Evolutionary conservation across 192 early-diverging fungal genomes (phyloP).

Genomic region (Umbelopsis ramanniana): DNA sequence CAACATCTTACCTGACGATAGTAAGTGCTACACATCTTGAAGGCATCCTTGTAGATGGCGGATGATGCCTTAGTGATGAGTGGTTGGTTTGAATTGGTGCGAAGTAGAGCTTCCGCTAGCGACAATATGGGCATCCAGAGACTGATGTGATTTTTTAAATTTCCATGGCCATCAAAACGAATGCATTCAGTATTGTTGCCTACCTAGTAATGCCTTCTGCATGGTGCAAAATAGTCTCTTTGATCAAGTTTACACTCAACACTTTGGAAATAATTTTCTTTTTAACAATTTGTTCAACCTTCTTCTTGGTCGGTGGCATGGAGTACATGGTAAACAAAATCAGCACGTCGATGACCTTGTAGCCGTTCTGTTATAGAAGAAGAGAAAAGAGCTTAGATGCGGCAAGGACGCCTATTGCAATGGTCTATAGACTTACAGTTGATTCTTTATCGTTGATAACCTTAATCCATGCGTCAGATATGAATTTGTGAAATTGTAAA

Average conservation of each 20-base stretch:
- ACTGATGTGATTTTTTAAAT: conserved; percentile 21
- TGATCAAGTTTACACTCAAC: conserved; percentile 46
- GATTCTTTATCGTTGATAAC: conserved; percentile 52
- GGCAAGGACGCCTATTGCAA: not conserved
- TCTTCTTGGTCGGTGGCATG: conserved; percentile 55
- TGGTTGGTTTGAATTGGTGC: conserved; percentile 52
- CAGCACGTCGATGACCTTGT: conserved; percentile 57
- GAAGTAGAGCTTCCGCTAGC: conserved; percentile 63
- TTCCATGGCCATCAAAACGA: not conserved
- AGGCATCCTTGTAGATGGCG: conserved; percentile 54
- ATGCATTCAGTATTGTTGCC: not conserved
- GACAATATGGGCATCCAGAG: conserved; percentile 56
- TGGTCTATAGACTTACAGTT: conserved; percentile 39
- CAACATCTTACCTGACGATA: conserved; percentile 59
- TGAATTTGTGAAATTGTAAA: conserved; percentile 68
- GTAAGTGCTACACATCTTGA: conserved; percentile 64
- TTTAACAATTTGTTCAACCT: conserved; percentile 51
- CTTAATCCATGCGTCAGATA: conserved; percentile 73
- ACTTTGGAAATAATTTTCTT: conserved; percentile 54
- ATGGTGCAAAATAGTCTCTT: conserved; percentile 54
- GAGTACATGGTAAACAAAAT: conserved; percentile 56
- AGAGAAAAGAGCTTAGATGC: not conserved
- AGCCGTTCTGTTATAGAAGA: conserved; percentile 40
- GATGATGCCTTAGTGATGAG: conserved; percentile 46
- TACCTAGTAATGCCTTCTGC: conserved; percentile 51